A percentile compares a stretch with the other conserved stretches of the same genome.
phyloP scores from a whole-genome alignment of 129 eudicot genomes.

The Centrapalus pauciflorus region DNA sequence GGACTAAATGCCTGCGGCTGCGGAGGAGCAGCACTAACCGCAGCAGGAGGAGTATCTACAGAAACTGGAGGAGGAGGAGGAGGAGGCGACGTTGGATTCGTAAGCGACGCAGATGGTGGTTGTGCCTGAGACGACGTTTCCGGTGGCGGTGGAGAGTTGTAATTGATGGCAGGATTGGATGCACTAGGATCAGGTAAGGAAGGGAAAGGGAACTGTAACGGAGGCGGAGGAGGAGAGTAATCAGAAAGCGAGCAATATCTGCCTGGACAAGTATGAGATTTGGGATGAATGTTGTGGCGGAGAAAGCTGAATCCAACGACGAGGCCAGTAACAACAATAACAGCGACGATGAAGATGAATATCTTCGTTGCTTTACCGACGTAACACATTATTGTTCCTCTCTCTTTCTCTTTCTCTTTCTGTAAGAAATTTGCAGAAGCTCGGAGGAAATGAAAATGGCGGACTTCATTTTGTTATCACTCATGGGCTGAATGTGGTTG shows the following conservation, averaged over 20 bases:
- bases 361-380: constrained; percentile 98
- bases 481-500: background rate
- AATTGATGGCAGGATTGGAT: constrained; percentile 23
- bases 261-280: constrained; percentile 48
- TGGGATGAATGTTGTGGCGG: constrained; percentile 25
- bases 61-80: constrained; percentile 28
- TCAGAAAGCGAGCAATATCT: constrained; percentile 33
- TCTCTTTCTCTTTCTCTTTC: background rate
- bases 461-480: constrained; percentile 10
- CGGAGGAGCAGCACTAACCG: constrained; percentile 39
- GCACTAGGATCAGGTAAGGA: constrained; percentile 21
- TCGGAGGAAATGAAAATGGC: constrained; percentile 13
- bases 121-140: background rate
- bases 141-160: constrained; percentile 19
- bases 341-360: constrained; percentile 72
- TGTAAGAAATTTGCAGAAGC: constrained; percentile 14
- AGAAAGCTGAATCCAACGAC: constrained; percentile 52
- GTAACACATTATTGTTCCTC: constrained; percentile 53
- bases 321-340: constrained; percentile 52
- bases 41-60: constrained; percentile 26
- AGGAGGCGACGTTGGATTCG: constrained; percentile 7
- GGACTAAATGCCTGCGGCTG: constrained; percentile 51
- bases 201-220: constrained; percentile 28
- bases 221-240: constrained; percentile 15
- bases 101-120: constrained; percentile 21